Base-by-base conservation (phyloP, 306 rosid species). In the Erythrophleum fordii region DNA sequence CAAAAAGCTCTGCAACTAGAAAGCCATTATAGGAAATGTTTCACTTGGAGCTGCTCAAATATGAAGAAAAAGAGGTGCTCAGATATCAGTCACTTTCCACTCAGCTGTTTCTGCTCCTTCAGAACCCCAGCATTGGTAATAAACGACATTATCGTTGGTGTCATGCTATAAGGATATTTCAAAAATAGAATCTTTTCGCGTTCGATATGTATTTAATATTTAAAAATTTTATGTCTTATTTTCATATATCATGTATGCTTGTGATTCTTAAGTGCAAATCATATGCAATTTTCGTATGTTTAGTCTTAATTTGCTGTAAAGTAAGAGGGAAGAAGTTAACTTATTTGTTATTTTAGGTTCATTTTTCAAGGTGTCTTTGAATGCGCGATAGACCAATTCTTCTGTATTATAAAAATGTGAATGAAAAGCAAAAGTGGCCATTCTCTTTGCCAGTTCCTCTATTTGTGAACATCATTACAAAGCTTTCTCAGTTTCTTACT, bases 41-140 rank as follows among this genome's bases (percentile, higher is more conserved):
- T 74, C 75, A 53, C 61, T 41, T 34, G 37, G 5, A 11, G 18
- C 60, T 42, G 59, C 59, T 52, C 59, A 6, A 2, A 18, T 39
- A 69, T 31, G 5, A 26, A 23, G 68, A 29, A 53, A 77, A 72
- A 46, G 53, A 22, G 62, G 48, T n/a, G 28, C 64, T 12, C 37
- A 83, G 64, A 73, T 77, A 75, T 83, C 81, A 74, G 60, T 79
- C 75, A 58, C 70, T 84, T 69, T 83, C 83, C 34, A 58, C 51
- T 55, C 10, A 56, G 83, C 69, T 72, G 8, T 73, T 70, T 69
- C 73, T 45, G 64, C 12, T 20, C 20, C 60, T 6, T 23, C 61
- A 22, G 6, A 56, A 56, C 8, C 66, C 1, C 18, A 59, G 10
- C 37, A 10, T 59, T 26, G 66, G 7, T 59, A 42, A 42, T 42